Percentiles rank a stretch among this genome's conserved stretches.
These are phyloP conservation scores for Rhypophila decipiens DNA, from an alignment of 495 filamentous ascomycete species.

Conservation along the genomic window DNA sequence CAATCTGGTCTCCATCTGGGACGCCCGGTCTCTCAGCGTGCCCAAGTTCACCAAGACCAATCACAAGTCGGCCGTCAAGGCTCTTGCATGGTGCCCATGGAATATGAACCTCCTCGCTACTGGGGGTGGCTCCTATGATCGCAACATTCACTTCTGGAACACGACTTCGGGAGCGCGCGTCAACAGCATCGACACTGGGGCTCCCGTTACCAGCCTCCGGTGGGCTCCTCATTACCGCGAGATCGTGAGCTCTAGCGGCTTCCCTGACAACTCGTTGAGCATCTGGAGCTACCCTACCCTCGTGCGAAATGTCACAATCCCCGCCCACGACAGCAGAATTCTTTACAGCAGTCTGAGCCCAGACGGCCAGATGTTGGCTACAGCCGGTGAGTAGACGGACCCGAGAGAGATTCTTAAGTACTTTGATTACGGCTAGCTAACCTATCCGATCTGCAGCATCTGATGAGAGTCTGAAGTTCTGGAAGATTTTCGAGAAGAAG, in stretches of 20 bases:
- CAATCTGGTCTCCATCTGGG: slow-evolving; percentile 98
- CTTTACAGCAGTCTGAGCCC: slow-evolving; percentile 92
- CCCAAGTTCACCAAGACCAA: slow-evolving; percentile 99
- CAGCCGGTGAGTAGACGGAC: slow-evolving; percentile 54
- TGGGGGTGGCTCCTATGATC: slow-evolving; percentile 91
- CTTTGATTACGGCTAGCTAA: slow-evolving; percentile 9
- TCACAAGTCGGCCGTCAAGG: slow-evolving; percentile 97
- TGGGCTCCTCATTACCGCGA: slow-evolving; percentile 97
- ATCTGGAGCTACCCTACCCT: slow-evolving; percentile 98
- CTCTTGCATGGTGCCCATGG: slow-evolving; percentile 98
- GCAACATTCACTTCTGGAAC: slow-evolving; percentile 99
- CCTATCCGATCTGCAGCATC: slow-evolving; percentile 48
- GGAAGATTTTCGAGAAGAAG: slow-evolving; percentile 99
- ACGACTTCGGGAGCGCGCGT: slow-evolving; percentile 91
- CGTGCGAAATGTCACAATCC: slow-evolving; percentile 96
- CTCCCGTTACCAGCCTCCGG: slow-evolving; percentile 88
- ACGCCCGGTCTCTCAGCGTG: slow-evolving; percentile 81
- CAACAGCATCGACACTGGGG: slow-evolving; percentile 98
- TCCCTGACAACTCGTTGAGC: slow-evolving; percentile 96
- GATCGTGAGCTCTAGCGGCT: slow-evolving; percentile 92
- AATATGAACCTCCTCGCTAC: slow-evolving; percentile 94
- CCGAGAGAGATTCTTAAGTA: background rate
- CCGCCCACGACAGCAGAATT: slow-evolving; percentile 95
- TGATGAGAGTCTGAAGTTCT: slow-evolving; percentile 98
- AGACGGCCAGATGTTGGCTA: slow-evolving; percentile 95